phyloP scores from a whole-genome alignment of 2,329 filamentous ascomycete genomes.

The Aspergillus udagawae region DNA sequence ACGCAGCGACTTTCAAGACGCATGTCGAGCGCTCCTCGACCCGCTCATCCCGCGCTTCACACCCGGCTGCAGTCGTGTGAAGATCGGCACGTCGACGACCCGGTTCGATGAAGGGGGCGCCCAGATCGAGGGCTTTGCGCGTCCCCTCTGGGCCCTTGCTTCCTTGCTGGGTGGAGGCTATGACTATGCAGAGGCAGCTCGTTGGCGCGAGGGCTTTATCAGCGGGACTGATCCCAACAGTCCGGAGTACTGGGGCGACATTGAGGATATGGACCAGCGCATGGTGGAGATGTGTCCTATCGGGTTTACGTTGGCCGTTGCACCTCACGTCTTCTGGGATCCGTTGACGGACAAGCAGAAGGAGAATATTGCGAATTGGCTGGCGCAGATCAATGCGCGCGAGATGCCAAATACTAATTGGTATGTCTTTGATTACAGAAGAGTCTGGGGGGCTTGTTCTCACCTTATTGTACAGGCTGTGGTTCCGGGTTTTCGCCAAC shows the following conservation, averaged over 20 bases:
- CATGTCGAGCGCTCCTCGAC: slow-evolving; percentile 62
- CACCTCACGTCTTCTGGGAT: slow-evolving; percentile 61
- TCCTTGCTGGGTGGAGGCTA: slow-evolving; percentile 66
- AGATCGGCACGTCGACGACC: slow-evolving; percentile 67
- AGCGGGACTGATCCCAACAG: slow-evolving; percentile 66
- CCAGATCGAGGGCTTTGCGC: slow-evolving; percentile 71
- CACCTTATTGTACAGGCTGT: slow-evolving; percentile 54
- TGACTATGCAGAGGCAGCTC: slow-evolving; percentile 58
- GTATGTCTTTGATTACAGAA: slow-evolving; percentile 27
- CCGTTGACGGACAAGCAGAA: slow-evolving; percentile 60
- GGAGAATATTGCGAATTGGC: slow-evolving; percentile 65
- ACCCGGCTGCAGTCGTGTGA: slow-evolving; percentile 60
- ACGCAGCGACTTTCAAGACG: slow-evolving; percentile 49
- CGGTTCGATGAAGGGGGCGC: slow-evolving; percentile 74
- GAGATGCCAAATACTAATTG: slow-evolving; percentile 66
- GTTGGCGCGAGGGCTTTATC: slow-evolving; percentile 67
- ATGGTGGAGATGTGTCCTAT: slow-evolving; percentile 85
- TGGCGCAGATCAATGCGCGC: slow-evolving; percentile 75
- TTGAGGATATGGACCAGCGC: slow-evolving; percentile 71
- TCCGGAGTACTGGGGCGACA: slow-evolving; percentile 72
- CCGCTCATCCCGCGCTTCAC: slow-evolving; percentile 71
- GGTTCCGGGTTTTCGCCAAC: slow-evolving; percentile 83
- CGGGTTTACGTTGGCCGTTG: slow-evolving; percentile 70
- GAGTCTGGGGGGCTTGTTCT: neutral
- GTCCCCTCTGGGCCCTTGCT: slow-evolving; percentile 72